Conservation (phyloP, 2,329 filamentous ascomycete species). For the Colletotrichum salicis region DNA sequence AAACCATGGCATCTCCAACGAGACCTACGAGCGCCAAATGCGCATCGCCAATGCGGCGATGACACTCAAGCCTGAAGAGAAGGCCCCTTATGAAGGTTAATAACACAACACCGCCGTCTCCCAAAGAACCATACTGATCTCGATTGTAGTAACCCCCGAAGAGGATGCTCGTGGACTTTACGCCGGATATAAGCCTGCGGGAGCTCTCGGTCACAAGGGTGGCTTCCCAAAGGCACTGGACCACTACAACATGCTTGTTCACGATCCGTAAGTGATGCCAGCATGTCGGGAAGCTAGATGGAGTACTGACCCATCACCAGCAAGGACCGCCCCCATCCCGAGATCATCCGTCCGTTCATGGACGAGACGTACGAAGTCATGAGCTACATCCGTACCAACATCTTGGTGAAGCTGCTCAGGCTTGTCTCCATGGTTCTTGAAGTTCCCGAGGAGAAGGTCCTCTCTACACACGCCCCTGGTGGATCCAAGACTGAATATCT, state of each 20-base stretch:
- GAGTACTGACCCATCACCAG: no score
- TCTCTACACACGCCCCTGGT: slow-evolving; percentile 47
- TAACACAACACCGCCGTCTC: neutral
- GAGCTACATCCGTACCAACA: slow-evolving; percentile 42
- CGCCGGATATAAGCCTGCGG: slow-evolving; percentile 43
- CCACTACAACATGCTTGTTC: slow-evolving; percentile 21
- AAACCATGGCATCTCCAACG: slow-evolving; percentile 43
- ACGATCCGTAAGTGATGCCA: slow-evolving; percentile 34
- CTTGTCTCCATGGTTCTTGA: slow-evolving; percentile 52
- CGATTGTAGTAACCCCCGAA: slow-evolving; percentile 40
- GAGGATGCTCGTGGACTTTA: slow-evolving; percentile 43
- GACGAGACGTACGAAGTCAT: slow-evolving; percentile 42
- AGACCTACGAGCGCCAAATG: slow-evolving; percentile 42
- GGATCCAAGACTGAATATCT: slow-evolving; percentile 50
- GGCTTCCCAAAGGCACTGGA: slow-evolving; percentile 17
- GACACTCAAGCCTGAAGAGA: slow-evolving; percentile 41
- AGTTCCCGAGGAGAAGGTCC: slow-evolving; percentile 49
- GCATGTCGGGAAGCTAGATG: no score
- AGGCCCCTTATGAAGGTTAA: slow-evolving; percentile 42
- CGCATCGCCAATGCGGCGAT: slow-evolving; percentile 42
- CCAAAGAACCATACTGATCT: neutral
- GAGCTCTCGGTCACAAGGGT: slow-evolving; percentile 37
- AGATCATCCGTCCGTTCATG: slow-evolving; percentile 39
- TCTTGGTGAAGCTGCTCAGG: slow-evolving; percentile 48
- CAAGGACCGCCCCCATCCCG: slow-evolving; percentile 36